Evolutionary conservation across 2,329 filamentous ascomycete species (phyloP).

Genomic region (Cladosporium phlei): DNA sequence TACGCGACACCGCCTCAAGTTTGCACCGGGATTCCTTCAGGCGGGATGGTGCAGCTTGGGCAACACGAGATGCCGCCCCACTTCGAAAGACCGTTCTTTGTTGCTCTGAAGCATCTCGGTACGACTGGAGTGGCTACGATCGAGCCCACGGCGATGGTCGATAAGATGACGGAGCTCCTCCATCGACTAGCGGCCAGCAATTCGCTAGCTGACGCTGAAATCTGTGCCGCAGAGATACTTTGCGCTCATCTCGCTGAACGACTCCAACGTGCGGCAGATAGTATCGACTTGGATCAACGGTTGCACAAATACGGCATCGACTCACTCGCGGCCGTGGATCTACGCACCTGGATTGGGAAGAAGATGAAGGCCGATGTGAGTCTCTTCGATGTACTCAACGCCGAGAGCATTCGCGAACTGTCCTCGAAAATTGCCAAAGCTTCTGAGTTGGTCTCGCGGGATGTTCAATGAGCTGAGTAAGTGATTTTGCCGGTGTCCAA

Average conservation of each 20-base stretch:
- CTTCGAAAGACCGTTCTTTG: not conserved
- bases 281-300: constrained; percentile 3
- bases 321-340: constrained; percentile 34
- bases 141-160: not conserved
- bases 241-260: not conserved
- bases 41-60: not conserved
- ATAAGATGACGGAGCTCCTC: not conserved
- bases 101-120: not conserved
- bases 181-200: not conserved
- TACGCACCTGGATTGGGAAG: not conserved
- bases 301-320: constrained; percentile 26
- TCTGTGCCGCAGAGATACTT: not conserved
- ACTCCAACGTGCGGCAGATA: not conserved
- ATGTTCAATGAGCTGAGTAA: not conserved
- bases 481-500: no score
- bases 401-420: not conserved
- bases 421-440: not conserved
- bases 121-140: not conserved
- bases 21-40: not conserved
- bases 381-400: constrained; percentile 1
- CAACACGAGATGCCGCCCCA: not conserved
- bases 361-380: not conserved
- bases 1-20: not conserved
- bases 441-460: not conserved
- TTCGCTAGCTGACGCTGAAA: not conserved